phyloP scores from a whole-genome alignment of 2,329 filamentous ascomycete species.

The Xylaria sp. region DNA sequence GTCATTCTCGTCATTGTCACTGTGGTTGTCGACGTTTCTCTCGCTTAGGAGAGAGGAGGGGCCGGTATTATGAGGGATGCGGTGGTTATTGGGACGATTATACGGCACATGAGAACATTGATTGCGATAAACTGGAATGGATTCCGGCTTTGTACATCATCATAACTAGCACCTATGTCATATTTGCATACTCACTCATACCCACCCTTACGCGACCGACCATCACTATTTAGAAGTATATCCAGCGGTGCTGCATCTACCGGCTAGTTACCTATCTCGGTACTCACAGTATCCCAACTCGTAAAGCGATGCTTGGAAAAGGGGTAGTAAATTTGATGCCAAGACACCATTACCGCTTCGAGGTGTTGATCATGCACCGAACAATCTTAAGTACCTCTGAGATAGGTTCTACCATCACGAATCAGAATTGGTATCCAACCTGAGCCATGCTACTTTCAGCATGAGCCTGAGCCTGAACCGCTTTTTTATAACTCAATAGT shows the following conservation, averaged over 20 bases:
- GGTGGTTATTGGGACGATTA: slow-evolving; percentile 22
- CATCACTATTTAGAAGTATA: background rate
- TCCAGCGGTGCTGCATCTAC: background rate
- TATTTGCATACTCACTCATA: slow-evolving; percentile 9
- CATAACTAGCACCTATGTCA: slow-evolving; percentile 24
- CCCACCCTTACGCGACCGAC: background rate
- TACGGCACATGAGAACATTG: slow-evolving; percentile 31
- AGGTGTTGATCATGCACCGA: background rate
- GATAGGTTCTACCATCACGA: no score
- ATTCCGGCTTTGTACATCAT: slow-evolving; percentile 30
- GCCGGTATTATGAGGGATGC: slow-evolving; percentile 15
- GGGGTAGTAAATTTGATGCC: background rate
- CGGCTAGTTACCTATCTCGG: background rate
- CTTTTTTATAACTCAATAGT: no score
- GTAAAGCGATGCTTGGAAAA: background rate
- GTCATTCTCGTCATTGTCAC: slow-evolving; percentile 26
- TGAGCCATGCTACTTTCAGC: no score
- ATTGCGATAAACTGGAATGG: slow-evolving; percentile 24
- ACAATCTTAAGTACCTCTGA: background rate
- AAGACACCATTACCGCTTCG: background rate
- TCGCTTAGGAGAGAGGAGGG: slow-evolving; percentile 16
- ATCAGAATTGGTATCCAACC: no score
- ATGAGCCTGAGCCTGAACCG: no score
- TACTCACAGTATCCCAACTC: background rate
- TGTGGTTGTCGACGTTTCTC: slow-evolving; percentile 25